These are phyloP conservation scores for Nothopassalora personata DNA, from an alignment of 2,329 filamentous ascomycete species.

Conservation along the genomic window DNA sequence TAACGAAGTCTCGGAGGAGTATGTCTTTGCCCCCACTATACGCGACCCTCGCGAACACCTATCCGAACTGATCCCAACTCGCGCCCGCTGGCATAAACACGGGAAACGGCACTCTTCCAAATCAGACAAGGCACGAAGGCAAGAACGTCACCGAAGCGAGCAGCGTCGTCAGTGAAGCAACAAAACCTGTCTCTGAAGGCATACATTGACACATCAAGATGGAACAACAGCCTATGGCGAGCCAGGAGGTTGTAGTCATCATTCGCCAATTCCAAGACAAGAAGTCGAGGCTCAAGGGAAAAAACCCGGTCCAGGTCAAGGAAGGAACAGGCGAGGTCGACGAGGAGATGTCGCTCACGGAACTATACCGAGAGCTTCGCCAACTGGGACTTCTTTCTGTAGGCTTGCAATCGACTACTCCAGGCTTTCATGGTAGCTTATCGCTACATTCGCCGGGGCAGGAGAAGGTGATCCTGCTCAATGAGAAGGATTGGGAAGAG, in stretches of 20 bases:
- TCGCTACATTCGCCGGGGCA: neutral
- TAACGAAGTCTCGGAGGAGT: too few species aligned
- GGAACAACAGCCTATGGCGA: neutral
- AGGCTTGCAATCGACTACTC: neutral
- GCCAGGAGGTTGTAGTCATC: neutral
- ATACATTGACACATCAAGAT: too few species aligned
- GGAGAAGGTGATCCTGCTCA: neutral
- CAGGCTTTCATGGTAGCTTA: slow-evolving; percentile 1
- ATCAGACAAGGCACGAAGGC: neutral
- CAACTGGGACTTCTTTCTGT: neutral
- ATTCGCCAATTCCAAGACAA: neutral
- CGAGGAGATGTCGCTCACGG: neutral
- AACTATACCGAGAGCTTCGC: neutral
- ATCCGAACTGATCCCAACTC: too few species aligned
- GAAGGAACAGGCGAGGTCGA: neutral
- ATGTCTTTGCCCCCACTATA: too few species aligned
- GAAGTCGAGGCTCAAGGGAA: neutral
- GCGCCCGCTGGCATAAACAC: neutral
- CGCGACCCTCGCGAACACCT: too few species aligned
- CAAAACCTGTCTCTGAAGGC: neutral
- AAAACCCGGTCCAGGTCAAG: neutral
- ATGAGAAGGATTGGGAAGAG: neutral
- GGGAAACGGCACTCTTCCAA: neutral
- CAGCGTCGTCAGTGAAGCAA: neutral
- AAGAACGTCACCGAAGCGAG: neutral